Evolutionary conservation across 1,284 basidiomycete genomes (phyloP).

Genomic region (Trichosporon ovoides): DNA sequence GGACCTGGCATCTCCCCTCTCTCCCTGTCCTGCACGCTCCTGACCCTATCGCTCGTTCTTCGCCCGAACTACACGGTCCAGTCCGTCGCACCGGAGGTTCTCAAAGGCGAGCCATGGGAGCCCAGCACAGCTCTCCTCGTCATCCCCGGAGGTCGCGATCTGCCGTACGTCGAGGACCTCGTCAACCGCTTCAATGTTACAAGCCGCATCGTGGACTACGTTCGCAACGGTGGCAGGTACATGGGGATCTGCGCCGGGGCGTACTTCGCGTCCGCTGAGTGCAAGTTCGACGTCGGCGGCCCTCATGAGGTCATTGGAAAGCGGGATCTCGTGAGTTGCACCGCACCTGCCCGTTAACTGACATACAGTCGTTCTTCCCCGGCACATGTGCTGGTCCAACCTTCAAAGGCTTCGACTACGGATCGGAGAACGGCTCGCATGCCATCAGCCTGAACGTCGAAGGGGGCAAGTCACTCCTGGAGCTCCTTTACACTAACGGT

Average conservation of each 20-base stretch:
- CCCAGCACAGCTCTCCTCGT: conserved; percentile 69
- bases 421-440: conserved; percentile 50
- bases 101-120: conserved; percentile 70
- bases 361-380: conserved; percentile 54
- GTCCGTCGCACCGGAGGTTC: conserved; percentile 56
- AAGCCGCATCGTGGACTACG: conserved; percentile 58
- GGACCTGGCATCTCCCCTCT: conserved; percentile 62
- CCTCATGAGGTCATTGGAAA: conserved; percentile 52
- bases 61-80: conserved; percentile 73
- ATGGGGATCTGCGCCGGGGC: conserved; percentile 63
- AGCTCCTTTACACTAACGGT: conserved; percentile 56
- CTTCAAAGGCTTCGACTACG: conserved; percentile 56
- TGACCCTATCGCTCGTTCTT: conserved; percentile 59
- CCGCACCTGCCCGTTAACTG: neutral
- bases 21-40: conserved; percentile 57
- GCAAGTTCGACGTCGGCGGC: conserved; percentile 54
- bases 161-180: conserved; percentile 54
- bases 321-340: conserved; percentile 50
- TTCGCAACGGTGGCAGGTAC: conserved; percentile 64
- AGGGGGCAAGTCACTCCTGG: conserved; percentile 26
- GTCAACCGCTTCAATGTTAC: conserved; percentile 46
- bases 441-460: conserved; percentile 44
- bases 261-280: conserved; percentile 53
- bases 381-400: conserved; percentile 56
- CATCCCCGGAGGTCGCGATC: conserved; percentile 59